Percentiles rank a stretch among this genome's conserved stretches.
phyloP scores from a whole-genome alignment of 805 yeast species.

The Ogataea philodendri region DNA sequence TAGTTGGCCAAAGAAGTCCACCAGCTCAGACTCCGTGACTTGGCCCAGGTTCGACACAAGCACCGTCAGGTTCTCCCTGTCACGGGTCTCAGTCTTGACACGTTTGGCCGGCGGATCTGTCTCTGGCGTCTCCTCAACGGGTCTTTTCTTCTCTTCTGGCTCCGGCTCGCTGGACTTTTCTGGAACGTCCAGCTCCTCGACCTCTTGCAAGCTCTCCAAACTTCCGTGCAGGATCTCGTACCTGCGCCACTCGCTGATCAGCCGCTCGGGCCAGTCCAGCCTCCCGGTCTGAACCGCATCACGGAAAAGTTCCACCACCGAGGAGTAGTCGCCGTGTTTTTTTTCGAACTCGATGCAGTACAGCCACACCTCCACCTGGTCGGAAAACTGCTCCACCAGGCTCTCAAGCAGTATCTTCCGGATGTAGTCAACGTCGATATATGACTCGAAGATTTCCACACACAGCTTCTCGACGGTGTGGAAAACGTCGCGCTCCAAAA shows the following conservation, averaged over 20 bases:
- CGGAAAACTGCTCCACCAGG: constrained; percentile 10
- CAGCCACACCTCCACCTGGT: constrained; percentile 49
- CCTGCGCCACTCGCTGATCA: constrained; percentile 43
- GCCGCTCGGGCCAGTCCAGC: constrained; percentile 52
- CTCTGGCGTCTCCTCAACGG: constrained; percentile 1
- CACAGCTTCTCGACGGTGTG: constrained; percentile 46
- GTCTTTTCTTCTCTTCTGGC: constrained; percentile 6
- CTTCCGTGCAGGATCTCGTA: constrained; percentile 38
- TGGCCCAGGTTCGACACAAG: constrained; percentile 50
- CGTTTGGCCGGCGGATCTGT: constrained; percentile 12
- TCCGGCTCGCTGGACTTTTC: too few species aligned
- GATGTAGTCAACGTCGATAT: constrained; percentile 34
- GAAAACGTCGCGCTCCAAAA: constrained; percentile 34
- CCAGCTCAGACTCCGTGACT: constrained; percentile 36
- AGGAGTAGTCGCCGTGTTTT: constrained; percentile 26
- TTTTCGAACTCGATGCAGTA: constrained; percentile 41
- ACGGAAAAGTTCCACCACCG: constrained; percentile 32
- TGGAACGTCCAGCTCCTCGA: too few species aligned
- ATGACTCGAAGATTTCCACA: constrained; percentile 34
- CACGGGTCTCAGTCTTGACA: constrained; percentile 33
- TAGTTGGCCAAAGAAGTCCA: constrained; percentile 51
- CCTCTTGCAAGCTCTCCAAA: constrained; percentile 3
- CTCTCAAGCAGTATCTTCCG: constrained; percentile 5
- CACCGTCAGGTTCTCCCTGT: constrained; percentile 60
- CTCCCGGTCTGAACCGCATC: constrained; percentile 31